These are phyloP conservation scores for Fallopia convolvulus DNA, from an alignment of 148 eudicot genomes.

Conservation along the genomic window DNA sequence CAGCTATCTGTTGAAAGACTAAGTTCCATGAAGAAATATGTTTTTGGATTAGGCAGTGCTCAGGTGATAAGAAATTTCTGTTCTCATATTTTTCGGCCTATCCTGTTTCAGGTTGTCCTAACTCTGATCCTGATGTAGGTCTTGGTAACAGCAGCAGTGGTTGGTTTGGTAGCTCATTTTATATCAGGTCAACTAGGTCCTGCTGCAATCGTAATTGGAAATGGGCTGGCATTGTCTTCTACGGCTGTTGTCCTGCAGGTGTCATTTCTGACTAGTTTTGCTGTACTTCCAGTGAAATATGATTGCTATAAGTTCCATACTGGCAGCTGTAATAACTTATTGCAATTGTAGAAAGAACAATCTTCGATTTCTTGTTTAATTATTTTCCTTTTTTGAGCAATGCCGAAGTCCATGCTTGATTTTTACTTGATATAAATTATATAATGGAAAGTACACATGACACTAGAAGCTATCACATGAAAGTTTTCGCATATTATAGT, in stretches of 20 bases:
- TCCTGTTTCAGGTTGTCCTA: background rate
- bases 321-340: background rate
- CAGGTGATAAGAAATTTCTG: slow-evolving; percentile 48
- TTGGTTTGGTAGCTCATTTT: slow-evolving; percentile 73
- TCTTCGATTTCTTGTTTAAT: background rate
- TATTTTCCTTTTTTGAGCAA: background rate
- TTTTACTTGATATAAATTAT: background rate
- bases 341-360: background rate
- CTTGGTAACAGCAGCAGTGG: slow-evolving; percentile 67
- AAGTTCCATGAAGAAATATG: slow-evolving; percentile 99
- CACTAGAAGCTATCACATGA: background rate
- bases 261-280: slow-evolving; percentile 12
- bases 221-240: slow-evolving; percentile 96
- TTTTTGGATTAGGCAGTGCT: slow-evolving; percentile 95
- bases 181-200: slow-evolving; percentile 71
- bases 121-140: slow-evolving; percentile 42
- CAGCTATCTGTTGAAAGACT: slow-evolving; percentile 99
- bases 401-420: background rate
- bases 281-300: background rate
- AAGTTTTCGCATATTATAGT: background rate
- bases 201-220: slow-evolving; percentile 94
- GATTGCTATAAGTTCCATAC: background rate
- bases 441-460: background rate
- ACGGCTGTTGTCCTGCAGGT: slow-evolving; percentile 99
- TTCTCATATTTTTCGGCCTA: slow-evolving; percentile 11